phyloP scores from a whole-genome alignment of 225 moss, liverwort and hornwort genomes.

The Sphagnum tenellum region DNA sequence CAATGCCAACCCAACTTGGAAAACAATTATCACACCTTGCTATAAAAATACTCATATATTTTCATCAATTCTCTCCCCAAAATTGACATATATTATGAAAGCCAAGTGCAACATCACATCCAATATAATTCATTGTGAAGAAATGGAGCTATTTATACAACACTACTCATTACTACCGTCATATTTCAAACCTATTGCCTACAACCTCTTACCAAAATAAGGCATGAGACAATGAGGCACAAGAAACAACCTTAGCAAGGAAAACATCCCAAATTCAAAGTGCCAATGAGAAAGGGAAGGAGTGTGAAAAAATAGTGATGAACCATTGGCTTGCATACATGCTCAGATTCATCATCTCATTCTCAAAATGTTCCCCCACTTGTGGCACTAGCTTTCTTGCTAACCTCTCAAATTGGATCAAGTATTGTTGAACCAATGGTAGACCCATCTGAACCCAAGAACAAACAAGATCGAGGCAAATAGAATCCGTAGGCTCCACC shows the following conservation, averaged over 20 bases:
- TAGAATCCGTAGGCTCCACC: too few relatives aligned
- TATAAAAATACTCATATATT: background rate
- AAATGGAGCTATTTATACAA: too few relatives aligned
- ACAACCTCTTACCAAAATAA: background rate
- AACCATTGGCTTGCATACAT: constrained; percentile 99
- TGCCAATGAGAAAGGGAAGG: constrained; percentile 94
- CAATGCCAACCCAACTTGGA: constrained; percentile 87
- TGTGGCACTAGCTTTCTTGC: constrained; percentile 90
- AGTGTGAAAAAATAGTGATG: constrained; percentile 98
- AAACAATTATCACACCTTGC: constrained; percentile 96
- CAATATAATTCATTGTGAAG: too few relatives aligned
- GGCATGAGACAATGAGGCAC: background rate
- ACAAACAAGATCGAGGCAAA: background rate
- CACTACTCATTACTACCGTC: too few relatives aligned
- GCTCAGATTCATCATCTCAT: constrained; percentile 97
- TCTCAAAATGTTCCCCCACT: constrained; percentile 89
- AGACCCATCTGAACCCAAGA: constrained; percentile 61
- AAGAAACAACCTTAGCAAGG: constrained; percentile 55
- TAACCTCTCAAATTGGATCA: constrained; percentile 96
- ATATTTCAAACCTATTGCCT: background rate
- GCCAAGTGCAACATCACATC: too few relatives aligned
- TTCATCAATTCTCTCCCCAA: background rate
- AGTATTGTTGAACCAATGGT: constrained; percentile 93
- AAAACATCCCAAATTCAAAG: constrained; percentile 99
- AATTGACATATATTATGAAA: background rate